Conservation (phyloP, 352 stramenopile species). For the Globisporangium barbulae region DNA sequence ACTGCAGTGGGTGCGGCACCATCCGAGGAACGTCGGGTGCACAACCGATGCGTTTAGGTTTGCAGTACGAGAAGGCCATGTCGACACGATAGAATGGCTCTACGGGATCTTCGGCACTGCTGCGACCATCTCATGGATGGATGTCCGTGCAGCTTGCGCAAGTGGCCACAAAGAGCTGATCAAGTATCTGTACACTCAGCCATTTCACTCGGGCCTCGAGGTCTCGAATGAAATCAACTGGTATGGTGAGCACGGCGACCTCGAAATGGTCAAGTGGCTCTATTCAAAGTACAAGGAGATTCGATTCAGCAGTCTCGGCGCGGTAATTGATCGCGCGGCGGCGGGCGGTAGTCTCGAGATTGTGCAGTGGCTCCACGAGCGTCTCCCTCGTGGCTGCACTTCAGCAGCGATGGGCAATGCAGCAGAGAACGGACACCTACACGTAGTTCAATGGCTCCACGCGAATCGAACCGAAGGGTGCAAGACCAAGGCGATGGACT, state of each 20-base stretch:
- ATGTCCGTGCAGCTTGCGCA: not conserved
- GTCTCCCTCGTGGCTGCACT: not conserved
- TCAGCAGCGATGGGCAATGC: not conserved
- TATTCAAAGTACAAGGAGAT: not conserved
- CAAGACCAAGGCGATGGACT: not conserved
- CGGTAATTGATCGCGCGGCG: not conserved
- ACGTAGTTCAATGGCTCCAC: not conserved
- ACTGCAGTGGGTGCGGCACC: not conserved
- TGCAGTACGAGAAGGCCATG: not conserved
- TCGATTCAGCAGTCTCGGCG: not conserved
- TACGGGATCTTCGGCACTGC: not conserved
- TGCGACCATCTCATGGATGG: not conserved
- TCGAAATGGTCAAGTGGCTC: conserved; percentile 5
- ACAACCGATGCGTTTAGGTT: not conserved
- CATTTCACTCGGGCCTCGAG: not conserved
- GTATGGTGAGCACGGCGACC: not conserved
- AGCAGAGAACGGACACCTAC: not conserved
- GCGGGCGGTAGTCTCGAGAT: not conserved
- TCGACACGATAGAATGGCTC: not conserved
- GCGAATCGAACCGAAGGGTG: conserved; percentile 1
- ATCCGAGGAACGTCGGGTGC: not conserved
- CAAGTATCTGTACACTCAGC: not conserved
- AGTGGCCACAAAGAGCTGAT: not conserved
- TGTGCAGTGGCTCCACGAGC: not conserved
- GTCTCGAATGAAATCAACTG: not conserved